Conservation (phyloP, 2,329 filamentous ascomycete genomes). For the Alternaria arbusti region DNA sequence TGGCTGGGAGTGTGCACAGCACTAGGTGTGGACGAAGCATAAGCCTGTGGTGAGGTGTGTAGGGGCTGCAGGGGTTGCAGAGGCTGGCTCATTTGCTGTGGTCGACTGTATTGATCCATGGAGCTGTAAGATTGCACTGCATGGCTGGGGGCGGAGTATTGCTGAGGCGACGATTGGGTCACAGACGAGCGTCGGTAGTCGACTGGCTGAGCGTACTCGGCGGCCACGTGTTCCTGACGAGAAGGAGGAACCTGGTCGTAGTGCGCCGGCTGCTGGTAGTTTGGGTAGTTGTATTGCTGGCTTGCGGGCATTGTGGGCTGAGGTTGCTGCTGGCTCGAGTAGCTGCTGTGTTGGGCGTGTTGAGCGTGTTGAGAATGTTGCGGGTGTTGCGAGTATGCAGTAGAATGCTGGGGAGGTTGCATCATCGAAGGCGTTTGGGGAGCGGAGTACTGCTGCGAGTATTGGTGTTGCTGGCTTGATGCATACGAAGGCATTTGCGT, state of each 20-base stretch:
- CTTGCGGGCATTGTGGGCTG: constrained; percentile 43
- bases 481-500: constrained; percentile 49
- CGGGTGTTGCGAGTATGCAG: constrained; percentile 39
- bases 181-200: constrained; percentile 53
- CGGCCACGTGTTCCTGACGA: constrained; percentile 44
- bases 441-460: constrained; percentile 42
- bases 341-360: constrained; percentile 37
- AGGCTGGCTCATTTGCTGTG: constrained; percentile 45
- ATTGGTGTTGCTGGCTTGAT: constrained; percentile 42
- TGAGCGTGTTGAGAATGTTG: constrained; percentile 35
- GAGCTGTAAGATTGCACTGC: constrained; percentile 43
- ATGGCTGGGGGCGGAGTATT: constrained; percentile 45
- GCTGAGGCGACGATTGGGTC: constrained; percentile 38
- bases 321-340: constrained; percentile 35
- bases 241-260: constrained; percentile 46
- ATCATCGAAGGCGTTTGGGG: constrained; percentile 47
- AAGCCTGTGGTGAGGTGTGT: constrained; percentile 42
- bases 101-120: constrained; percentile 47
- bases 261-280: constrained; percentile 44
- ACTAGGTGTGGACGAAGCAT: constrained; percentile 34
- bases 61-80: constrained; percentile 43
- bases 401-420: constrained; percentile 41
- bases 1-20: constrained; percentile 39
- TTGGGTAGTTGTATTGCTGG: constrained; percentile 51
- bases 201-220: constrained; percentile 47